Percentiles rank a stretch among this genome's conserved stretches.
Conservation (phyloP, 305 asterid species). For the Fraxinus velutina region DNA sequence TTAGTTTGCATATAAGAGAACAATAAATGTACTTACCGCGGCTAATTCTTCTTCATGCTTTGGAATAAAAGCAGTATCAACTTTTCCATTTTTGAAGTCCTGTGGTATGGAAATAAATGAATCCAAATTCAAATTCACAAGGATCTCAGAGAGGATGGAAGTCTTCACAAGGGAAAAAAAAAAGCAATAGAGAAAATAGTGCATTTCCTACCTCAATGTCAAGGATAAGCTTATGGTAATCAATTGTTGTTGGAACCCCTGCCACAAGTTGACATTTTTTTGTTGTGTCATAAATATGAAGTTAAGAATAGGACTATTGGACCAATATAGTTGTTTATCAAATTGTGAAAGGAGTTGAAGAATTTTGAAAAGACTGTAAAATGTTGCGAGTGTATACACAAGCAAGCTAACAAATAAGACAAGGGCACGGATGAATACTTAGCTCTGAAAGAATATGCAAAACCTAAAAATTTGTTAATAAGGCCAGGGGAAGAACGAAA, state of each 20-base stretch:
- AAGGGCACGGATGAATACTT: not conserved
- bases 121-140: not conserved
- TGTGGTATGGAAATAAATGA: conserved; percentile 24
- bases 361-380: not conserved
- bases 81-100: conserved; percentile 90
- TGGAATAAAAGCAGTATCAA: conserved; percentile 94
- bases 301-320: not conserved
- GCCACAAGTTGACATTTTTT: conserved; percentile 14
- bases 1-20: not conserved
- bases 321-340: not conserved
- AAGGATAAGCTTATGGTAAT: conserved; percentile 95
- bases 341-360: not conserved
- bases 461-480: not conserved
- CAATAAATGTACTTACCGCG: conserved; percentile 53
- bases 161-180: not conserved
- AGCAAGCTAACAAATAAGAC: not conserved
- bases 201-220: conserved; percentile 66
- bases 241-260: conserved; percentile 98
- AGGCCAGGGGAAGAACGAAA: not conserved
- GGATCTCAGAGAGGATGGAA: not conserved
- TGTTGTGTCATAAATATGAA: not conserved
- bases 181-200: not conserved
- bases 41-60: conserved; percentile 93
- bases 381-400: not conserved
- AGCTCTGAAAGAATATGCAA: not conserved